These are phyloP conservation scores for Achaetomiella virescens DNA, from an alignment of 495 filamentous ascomycete genomes.

Conservation along the genomic window DNA sequence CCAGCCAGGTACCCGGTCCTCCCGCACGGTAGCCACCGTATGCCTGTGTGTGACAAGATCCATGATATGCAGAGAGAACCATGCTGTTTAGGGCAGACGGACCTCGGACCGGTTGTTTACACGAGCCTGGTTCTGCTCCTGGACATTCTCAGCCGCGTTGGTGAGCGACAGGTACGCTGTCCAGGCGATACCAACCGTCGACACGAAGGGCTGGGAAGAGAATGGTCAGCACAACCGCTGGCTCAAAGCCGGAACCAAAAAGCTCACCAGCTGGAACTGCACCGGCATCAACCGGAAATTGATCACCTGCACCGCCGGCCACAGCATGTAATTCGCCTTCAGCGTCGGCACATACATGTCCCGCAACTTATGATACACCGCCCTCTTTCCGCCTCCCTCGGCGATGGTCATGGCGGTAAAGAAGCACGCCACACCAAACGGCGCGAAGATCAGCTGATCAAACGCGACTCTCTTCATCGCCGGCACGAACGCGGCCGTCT, in stretches of 20 bases:
- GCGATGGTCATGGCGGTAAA: constrained; percentile 96
- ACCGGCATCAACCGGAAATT: constrained; percentile 95
- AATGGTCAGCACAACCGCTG: background rate
- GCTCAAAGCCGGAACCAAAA: constrained; percentile 11
- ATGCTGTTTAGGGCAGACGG: constrained; percentile 5
- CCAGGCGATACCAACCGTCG: constrained; percentile 95
- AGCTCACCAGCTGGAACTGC: constrained; percentile 95
- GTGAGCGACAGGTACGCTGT: constrained; percentile 96
- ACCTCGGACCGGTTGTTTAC: background rate
- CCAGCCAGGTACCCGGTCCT: no score
- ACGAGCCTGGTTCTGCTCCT: background rate
- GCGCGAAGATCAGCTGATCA: constrained; percentile 95
- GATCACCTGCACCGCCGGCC: constrained; percentile 93
- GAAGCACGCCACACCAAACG: constrained; percentile 81
- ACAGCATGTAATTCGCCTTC: constrained; percentile 93
- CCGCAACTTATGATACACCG: constrained; percentile 75
- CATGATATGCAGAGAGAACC: no score
- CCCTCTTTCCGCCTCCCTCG: constrained; percentile 82
- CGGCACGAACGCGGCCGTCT: constrained; percentile 62
- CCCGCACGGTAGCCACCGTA: no score
- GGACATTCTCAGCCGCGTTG: constrained; percentile 71
- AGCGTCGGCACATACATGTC: constrained; percentile 90
- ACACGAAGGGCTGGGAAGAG: constrained; percentile 80
- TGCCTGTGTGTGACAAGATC: no score
- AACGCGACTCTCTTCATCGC: constrained; percentile 84